A percentile compares a stretch with the other conserved stretches of the same genome.
Evolutionary conservation across 2,329 filamentous ascomycete species (phyloP).

Genomic region (Colletotrichum viniferum): DNA sequence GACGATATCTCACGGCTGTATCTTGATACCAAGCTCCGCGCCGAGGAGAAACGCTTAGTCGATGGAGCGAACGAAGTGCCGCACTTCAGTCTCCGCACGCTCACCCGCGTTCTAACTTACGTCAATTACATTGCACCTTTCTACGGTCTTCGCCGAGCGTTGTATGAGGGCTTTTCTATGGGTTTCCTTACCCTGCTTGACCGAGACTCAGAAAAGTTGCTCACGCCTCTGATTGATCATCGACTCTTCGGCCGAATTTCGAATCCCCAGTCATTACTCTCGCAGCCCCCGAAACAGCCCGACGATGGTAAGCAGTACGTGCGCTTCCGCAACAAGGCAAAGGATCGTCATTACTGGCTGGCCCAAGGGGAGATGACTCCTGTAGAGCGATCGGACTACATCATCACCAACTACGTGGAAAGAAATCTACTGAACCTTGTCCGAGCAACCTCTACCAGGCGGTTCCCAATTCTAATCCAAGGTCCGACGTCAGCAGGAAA

Average conservation of each 20-base stretch:
- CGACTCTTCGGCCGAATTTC: slow-evolving; percentile 75
- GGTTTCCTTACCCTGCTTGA: slow-evolving; percentile 92
- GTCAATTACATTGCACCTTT: slow-evolving; percentile 82
- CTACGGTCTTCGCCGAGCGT: slow-evolving; percentile 82
- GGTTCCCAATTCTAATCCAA: slow-evolving; percentile 94
- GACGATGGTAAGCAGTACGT: slow-evolving; percentile 79
- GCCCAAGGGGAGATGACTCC: slow-evolving; percentile 72
- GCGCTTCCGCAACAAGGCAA: slow-evolving; percentile 70
- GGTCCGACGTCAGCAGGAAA: slow-evolving; percentile 97
- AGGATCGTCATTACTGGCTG: slow-evolving; percentile 85
- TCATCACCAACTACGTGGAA: slow-evolving; percentile 94
- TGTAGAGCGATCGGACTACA: slow-evolving; percentile 85
- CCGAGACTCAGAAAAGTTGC: slow-evolving; percentile 76
- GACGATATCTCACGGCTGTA: slow-evolving; percentile 88
- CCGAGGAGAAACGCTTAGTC: slow-evolving; percentile 82
- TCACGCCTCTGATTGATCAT: slow-evolving; percentile 80
- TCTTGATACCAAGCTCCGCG: slow-evolving; percentile 81
- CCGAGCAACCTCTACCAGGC: slow-evolving; percentile 86
- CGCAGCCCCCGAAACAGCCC: slow-evolving; percentile 78
- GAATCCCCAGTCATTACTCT: slow-evolving; percentile 74
- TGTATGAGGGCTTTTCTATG: slow-evolving; percentile 98
- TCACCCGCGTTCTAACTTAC: slow-evolving; percentile 89
- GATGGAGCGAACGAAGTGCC: slow-evolving; percentile 96
- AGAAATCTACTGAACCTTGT: slow-evolving; percentile 94
- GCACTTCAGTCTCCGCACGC: slow-evolving; percentile 93